These are phyloP conservation scores for Botrytis medusae DNA, from an alignment of 2,329 filamentous ascomycete genomes.

Conservation along the genomic window DNA sequence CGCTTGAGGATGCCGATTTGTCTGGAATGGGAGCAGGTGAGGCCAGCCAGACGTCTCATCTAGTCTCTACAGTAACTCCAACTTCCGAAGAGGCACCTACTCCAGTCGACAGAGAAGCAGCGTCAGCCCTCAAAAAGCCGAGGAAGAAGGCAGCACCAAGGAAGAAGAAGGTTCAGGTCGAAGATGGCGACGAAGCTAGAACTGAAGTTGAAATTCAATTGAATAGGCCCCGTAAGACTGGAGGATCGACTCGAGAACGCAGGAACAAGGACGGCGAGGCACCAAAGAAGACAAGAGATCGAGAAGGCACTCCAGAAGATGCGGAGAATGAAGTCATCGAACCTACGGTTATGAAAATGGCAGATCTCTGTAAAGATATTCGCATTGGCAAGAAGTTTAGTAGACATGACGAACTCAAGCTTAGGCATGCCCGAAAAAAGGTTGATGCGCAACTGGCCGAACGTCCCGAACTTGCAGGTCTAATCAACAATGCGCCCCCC, in stretches of 20 bases:
- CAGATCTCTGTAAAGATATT: conserved; percentile 67
- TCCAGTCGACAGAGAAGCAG: background rate
- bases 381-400: conserved; percentile 73
- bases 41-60: conserved; percentile 25
- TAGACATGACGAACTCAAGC: conserved; percentile 69
- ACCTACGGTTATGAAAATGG: conserved; percentile 66
- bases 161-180: conserved; percentile 32
- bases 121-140: conserved; percentile 2
- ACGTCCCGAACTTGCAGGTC: conserved; percentile 30
- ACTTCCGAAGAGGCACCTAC: conserved; percentile 36
- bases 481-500: conserved; percentile 12
- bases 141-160: conserved; percentile 20
- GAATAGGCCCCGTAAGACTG: conserved; percentile 28
- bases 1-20: conserved; percentile 5
- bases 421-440: conserved; percentile 56
- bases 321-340: conserved; percentile 64
- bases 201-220: conserved; percentile 33
- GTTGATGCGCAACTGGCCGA: conserved; percentile 37
- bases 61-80: conserved; percentile 31
- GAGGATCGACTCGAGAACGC: conserved; percentile 27
- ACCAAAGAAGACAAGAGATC: conserved; percentile 35
- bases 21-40: conserved; percentile 13
- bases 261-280: conserved; percentile 40
- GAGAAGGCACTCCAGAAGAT: conserved; percentile 57
- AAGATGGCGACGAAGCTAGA: conserved; percentile 29